These are phyloP conservation scores for Carex littledalei DNA, from an alignment of 176 grass and related monocot species.

Conservation along the genomic window DNA sequence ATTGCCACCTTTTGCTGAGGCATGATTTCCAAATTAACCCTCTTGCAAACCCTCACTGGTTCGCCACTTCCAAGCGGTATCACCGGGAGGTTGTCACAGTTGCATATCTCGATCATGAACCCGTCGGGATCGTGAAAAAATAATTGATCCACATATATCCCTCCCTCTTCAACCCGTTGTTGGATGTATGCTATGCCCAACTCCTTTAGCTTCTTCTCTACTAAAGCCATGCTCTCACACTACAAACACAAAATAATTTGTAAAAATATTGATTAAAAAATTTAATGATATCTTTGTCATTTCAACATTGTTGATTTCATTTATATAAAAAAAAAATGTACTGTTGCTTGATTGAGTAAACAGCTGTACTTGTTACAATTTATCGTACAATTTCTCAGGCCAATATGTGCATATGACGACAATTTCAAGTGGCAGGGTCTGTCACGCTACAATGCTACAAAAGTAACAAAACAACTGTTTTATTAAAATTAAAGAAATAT, in stretches of 20 bases:
- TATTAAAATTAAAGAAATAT: neutral
- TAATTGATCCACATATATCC: constrained; percentile 72
- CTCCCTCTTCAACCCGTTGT: constrained; percentile 58
- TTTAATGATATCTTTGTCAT: neutral
- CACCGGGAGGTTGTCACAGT: constrained; percentile 77
- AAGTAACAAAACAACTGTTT: neutral
- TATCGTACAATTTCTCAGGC: neutral
- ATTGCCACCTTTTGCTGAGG: constrained; percentile 11
- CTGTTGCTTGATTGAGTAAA: neutral
- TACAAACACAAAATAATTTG: neutral
- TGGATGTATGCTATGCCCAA: constrained; percentile 42
- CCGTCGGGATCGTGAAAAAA: constrained; percentile 96
- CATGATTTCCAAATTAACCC: constrained; percentile 4
- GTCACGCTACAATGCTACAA: neutral
- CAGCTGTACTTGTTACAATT: neutral
- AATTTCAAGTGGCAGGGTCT: neutral
- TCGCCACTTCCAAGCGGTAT: constrained; percentile 34
- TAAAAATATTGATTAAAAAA: neutral
- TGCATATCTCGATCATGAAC: constrained; percentile 94
- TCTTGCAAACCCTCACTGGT: constrained; percentile 5
- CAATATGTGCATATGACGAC: neutral
- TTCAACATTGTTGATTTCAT: neutral
- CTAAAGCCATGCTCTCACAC: constrained; percentile 70
- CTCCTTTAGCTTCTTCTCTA: constrained; percentile 68
- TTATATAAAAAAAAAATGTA: too few species aligned